Evolutionary conservation across 2,329 filamentous ascomycete genomes (phyloP), one percentile per base, ranked within the genome.

Genomic region (Fusarium incarnatum): DNA sequence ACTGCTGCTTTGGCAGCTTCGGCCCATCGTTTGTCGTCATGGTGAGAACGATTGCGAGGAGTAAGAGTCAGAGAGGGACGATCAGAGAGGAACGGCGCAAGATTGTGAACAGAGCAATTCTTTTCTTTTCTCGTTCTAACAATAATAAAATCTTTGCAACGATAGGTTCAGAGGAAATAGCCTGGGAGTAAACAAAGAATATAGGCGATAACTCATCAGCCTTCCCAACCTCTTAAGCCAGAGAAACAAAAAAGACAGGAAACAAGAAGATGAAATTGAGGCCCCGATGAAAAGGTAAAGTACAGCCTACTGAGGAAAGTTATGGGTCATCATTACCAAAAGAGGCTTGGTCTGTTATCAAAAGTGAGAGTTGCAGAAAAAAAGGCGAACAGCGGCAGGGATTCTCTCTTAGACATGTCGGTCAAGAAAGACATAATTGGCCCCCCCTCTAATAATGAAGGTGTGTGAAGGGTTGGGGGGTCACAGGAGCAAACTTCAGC

Each of bases 1-100:
- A 84, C 82, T 97, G 93, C 85, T 90, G 88, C 44, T 88, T 84
- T 1, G 93, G 93, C 84, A 96, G 85, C 83, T 89, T 92, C 27
- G 89, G 86, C 68, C 78, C 80, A 50, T 67, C 50, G 27, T 73
- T 73, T 53, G 65, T 69, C 45, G 69, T 58, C 74, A 76, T 76
- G n/a, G 53, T 49, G 30, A 66, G 60, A 61, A 55, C 34, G 59
- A 60, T 50, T 47, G 57, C 57, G 68, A 53, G 23, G 52, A 56
- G 22, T 25, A 18, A 25, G 15, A n/a, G 22, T n/a, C 27, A 30
- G n/a, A 28, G 27, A 48, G 56, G 56, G 13, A 20, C 25, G 47
- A 23, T 37, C 34, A 37, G 37, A 52, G 30, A 45, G 34, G 23
- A 60, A 48, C 41, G 42, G 64, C 58, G 52, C 37, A 45, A 54